Conservation (phyloP, 1,284 basidiomycete species). For the Fomitiporia mediterranea region DNA sequence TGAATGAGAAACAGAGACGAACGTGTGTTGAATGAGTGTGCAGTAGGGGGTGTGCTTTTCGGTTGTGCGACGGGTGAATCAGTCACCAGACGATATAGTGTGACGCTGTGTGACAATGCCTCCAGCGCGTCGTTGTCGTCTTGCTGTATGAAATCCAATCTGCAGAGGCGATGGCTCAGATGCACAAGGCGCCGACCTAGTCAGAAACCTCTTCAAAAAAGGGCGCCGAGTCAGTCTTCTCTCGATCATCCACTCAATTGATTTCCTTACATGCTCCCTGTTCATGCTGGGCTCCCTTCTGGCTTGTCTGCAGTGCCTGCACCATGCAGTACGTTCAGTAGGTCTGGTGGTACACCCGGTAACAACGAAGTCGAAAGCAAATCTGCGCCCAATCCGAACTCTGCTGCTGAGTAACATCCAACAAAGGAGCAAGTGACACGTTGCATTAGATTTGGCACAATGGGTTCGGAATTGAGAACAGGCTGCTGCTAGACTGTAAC, state of each 20-base stretch:
- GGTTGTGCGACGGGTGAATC: too few species aligned
- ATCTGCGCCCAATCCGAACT: constrained; percentile 66
- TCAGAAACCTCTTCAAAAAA: constrained; percentile 79
- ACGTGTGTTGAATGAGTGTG: too few species aligned
- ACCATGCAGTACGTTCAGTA: constrained; percentile 43
- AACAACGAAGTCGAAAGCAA: constrained; percentile 76
- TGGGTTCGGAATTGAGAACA: constrained; percentile 92
- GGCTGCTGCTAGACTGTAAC: constrained; percentile 81
- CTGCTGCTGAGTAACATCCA: constrained; percentile 27
- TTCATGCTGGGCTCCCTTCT: not conserved
- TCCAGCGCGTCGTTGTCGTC: too few species aligned
- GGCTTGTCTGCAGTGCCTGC: not conserved
- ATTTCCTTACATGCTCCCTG: not conserved
- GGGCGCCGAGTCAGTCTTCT: constrained; percentile 66
- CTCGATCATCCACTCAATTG: not conserved
- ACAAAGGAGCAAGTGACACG: constrained; percentile 65
- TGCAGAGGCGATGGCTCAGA: constrained; percentile 44
- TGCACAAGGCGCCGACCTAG: constrained; percentile 66
- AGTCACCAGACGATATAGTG: too few species aligned
- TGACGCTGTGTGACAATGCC: too few species aligned
- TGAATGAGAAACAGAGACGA: too few species aligned
- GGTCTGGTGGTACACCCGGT: constrained; percentile 81
- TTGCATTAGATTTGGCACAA: constrained; percentile 89
- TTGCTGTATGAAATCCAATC: constrained; percentile 86
- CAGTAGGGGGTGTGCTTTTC: too few species aligned